Conservation (phyloP, 352 stramenopile genomes). For the Pythium vanterpoolii region DNA sequence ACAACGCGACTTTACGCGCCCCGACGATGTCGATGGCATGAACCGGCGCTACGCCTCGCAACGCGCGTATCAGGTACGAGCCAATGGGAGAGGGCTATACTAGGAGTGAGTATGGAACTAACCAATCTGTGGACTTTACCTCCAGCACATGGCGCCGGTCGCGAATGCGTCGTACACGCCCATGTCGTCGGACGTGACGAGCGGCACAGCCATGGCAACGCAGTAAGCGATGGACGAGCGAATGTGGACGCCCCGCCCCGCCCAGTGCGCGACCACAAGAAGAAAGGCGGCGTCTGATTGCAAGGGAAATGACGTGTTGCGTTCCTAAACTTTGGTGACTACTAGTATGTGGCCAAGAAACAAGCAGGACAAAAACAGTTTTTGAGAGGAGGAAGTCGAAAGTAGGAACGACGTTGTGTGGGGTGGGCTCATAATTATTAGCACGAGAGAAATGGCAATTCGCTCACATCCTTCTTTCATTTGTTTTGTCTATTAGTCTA, state of each 20-base stretch:
- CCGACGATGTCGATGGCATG: constrained; percentile 71
- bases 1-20: constrained; percentile 64
- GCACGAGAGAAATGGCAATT: not conserved
- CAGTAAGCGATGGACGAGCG: constrained; percentile 6
- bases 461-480: not conserved
- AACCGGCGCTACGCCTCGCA: constrained; percentile 78
- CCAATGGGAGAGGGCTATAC: not conserved
- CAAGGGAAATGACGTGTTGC: not conserved
- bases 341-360: not conserved
- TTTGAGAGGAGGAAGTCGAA: not conserved
- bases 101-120: not conserved
- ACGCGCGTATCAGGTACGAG: constrained; percentile 72
- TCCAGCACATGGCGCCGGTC: constrained; percentile 68
- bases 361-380: constrained; percentile 1
- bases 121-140: not conserved
- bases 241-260: too few relatives aligned
- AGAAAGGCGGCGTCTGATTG: too few relatives aligned
- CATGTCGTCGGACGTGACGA: constrained; percentile 64
- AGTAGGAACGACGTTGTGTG: not conserved
- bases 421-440: constrained; percentile 12
- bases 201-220: constrained; percentile 67
- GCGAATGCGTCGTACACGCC: constrained; percentile 57
- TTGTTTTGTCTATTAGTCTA: not conserved
- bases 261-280: not conserved
- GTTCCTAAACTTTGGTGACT: constrained; percentile 5